A percentile compares a stretch with the other conserved stretches of the same genome.
Evolutionary conservation across 1,284 basidiomycete genomes (phyloP).

Genomic region (Cerioporus squamosus): DNA sequence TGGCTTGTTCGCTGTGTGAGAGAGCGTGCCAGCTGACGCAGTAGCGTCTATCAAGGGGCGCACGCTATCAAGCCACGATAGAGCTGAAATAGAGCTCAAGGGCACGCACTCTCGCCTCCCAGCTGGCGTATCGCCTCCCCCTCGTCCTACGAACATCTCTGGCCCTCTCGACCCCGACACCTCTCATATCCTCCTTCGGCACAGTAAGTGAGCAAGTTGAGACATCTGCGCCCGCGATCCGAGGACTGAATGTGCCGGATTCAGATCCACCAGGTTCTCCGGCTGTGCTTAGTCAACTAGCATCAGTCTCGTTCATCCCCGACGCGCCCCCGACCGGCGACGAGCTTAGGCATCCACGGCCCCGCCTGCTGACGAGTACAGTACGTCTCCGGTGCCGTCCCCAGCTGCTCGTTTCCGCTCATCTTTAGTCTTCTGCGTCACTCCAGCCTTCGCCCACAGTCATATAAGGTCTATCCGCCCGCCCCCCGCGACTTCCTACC

Average conservation of each 20-base stretch:
- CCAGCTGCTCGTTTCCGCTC: neutral
- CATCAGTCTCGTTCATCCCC: neutral
- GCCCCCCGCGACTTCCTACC: neutral
- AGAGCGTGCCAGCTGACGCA: constrained; percentile 16
- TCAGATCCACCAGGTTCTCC: neutral
- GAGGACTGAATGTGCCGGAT: neutral
- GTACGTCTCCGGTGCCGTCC: neutral
- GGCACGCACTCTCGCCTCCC: neutral
- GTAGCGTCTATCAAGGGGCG: constrained; percentile 14
- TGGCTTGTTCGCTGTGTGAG: too few relatives aligned
- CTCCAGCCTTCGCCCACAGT: neutral
- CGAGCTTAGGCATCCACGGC: neutral
- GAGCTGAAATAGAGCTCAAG: constrained; percentile 12
- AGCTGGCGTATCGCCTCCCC: neutral
- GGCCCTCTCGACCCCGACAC: neutral
- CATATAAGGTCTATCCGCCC: neutral
- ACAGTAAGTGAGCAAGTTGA: neutral
- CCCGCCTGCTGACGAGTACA: neutral
- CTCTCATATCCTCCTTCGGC: neutral
- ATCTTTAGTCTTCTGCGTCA: neutral
- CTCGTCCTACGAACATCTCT: neutral
- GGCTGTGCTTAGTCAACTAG: constrained; percentile 1
- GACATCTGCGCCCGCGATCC: neutral
- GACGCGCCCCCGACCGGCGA: neutral
- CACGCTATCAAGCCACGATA: neutral